phyloP scores from a whole-genome alignment of 2,329 filamentous ascomycete species.

The Chalara sp. region DNA sequence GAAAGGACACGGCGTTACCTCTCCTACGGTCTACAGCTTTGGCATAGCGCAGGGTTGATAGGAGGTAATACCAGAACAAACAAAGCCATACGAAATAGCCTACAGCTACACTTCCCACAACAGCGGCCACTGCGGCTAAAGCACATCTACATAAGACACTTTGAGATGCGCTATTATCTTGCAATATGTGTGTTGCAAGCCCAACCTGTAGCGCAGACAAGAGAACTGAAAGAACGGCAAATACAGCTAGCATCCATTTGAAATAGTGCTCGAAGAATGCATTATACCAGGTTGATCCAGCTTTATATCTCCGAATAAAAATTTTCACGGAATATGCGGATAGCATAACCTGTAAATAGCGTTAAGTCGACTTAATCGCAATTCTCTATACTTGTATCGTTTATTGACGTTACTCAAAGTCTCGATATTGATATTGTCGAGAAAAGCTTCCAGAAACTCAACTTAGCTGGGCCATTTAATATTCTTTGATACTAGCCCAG shows the following conservation, averaged over 20 bases:
- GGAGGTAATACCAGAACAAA: too few relatives aligned
- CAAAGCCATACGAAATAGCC: too few relatives aligned
- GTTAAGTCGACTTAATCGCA: slow-evolving; percentile 28
- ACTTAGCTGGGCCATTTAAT: slow-evolving; percentile 19
- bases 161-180: too few relatives aligned
- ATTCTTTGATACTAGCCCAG: slow-evolving; percentile 19
- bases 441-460: slow-evolving; percentile 11
- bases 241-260: slow-evolving; percentile 31
- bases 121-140: too few relatives aligned
- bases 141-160: too few relatives aligned
- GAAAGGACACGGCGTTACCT: too few relatives aligned
- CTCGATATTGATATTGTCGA: background rate
- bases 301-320: slow-evolving; percentile 3
- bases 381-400: slow-evolving; percentile 30
- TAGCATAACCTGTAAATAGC: background rate
- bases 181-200: too few relatives aligned
- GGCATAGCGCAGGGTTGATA: too few relatives aligned
- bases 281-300: slow-evolving; percentile 25
- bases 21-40: too few relatives aligned
- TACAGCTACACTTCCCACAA: too few relatives aligned
- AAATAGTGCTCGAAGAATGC: slow-evolving; percentile 37
- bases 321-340: background rate
- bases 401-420: slow-evolving; percentile 11
- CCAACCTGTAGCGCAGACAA: slow-evolving; percentile 44
- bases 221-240: slow-evolving; percentile 37